Conservation (phyloP, 108 stramenopile genomes). For the Pseudonitzschia multistriata region DNA sequence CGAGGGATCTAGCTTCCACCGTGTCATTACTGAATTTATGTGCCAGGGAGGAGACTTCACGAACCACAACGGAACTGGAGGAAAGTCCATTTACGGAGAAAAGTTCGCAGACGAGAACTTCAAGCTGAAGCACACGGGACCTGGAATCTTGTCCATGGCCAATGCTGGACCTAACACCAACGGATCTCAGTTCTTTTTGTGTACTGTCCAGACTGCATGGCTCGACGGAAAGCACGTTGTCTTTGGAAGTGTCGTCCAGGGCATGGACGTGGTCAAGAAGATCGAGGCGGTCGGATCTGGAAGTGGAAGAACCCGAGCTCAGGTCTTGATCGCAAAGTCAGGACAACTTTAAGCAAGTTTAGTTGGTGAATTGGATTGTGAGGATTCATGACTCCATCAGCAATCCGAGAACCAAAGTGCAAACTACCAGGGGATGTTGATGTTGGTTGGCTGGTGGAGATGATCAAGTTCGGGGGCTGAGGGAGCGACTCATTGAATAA, state of each 20-base stretch:
- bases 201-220: conserved; percentile 93
- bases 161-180: conserved; percentile 95
- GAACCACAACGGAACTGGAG: conserved; percentile 70
- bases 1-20: conserved; percentile 80
- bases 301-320: conserved; percentile 66
- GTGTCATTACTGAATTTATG: conserved; percentile 92
- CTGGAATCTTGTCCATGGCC: conserved; percentile 90
- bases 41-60: conserved; percentile 84
- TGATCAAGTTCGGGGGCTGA: too few relatives aligned
- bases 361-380: too few relatives aligned
- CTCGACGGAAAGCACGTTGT: conserved; percentile 95
- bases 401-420: too few relatives aligned
- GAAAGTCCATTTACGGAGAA: conserved; percentile 91
- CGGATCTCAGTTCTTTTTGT: conserved; percentile 86
- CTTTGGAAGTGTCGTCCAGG: conserved; percentile 86
- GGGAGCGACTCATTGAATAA: too few relatives aligned
- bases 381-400: too few relatives aligned
- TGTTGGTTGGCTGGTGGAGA: too few relatives aligned
- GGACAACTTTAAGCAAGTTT: conserved; percentile 69
- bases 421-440: too few relatives aligned
- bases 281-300: conserved; percentile 85
- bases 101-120: conserved; percentile 98
- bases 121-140: conserved; percentile 59
- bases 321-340: conserved; percentile 72
- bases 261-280: conserved; percentile 89